Base-by-base conservation (phyloP, 257 asterid genomes). In the Cordia subcordata region DNA sequence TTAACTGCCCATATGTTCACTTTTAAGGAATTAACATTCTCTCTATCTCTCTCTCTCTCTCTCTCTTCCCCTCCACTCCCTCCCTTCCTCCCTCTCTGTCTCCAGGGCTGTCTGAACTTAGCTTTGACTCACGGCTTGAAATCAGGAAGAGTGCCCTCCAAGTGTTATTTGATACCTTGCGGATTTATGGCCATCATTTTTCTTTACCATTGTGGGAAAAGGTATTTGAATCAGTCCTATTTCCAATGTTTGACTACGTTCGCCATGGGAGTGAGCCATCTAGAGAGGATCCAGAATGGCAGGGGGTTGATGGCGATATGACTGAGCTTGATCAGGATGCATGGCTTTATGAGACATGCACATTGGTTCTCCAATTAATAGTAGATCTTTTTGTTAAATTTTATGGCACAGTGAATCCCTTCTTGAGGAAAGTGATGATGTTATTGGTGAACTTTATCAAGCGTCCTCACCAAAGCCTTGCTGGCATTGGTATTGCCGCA, bases 391-490 rank as follows among this genome's bases (percentile, higher is more conserved):
- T 93, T 63, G 97, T 93, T 69, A 89, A 85, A 69, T 89, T 93
- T 76, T 93, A 86, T 53, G 83, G 80, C 65, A 93, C 97, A 0
- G 97, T 93, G 63, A 81, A 93, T 70, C 97, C 99, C 59, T 97
- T 93, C 57, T 69, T 93, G 77, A 74, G 62, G 75, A 93, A 93
- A 76, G 97, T 93, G 68, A 70, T 89, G 53, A 72, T 77, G 76
- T 70, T 88, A 64, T 70, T 93, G 73, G 99, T 89, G 72, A 89
- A 86, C 74, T 93, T 93, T 63, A 87, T 93, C 72, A 93, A 93
- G 72, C 91, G 96, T 13, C 99, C 97, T 70, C 97, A 89, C 67
- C 97, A 89, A 74, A 93, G 97, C 77, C 97, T 93, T 67, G 99
- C 96, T 49, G 95, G 97, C 61, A 84, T 92, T 46, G 99, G 99